Base-by-base conservation (phyloP, 768 basidiomycete species). In the Mycena capillaripes region DNA sequence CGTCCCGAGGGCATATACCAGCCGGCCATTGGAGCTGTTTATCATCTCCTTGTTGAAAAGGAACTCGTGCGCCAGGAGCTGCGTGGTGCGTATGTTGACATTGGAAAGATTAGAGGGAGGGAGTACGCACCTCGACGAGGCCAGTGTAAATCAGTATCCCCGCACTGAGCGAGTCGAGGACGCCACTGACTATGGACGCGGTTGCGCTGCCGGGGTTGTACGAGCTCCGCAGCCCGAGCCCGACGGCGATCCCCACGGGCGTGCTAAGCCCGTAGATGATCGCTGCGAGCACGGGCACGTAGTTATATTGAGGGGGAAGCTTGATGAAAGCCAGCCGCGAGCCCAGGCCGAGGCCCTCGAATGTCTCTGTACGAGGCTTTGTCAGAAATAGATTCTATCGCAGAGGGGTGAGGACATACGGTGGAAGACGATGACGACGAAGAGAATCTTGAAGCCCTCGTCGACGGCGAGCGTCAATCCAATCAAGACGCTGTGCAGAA, bases 11-110 rank as follows among this genome's bases (percentile, higher is more conserved):
- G 95, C 91, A 73, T 94, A 97, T 0, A 86, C 81, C n/a, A 97
- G 82, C 76, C 90, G 90, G 30, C 81, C 77, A 63, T 89, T 90
- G 7, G 91, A 90, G 5, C 88, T 89, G n/a, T 89, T 85, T 80
- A 92, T 90, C 92, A 97, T 95, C 68, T 95, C 89, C 69, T 91
- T 90, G 84, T 91, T 96, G 84, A 97, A 96, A 46, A 99, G 78
- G 82, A 99, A 98, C 78, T 98, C 97, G 79, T 98, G 97, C 1
- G 96, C 97, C 53, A 99, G 87, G 0, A 98, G 88, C 92, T 93
- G 16, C 9, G 16, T 8, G 7, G 38, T 38, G 11, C 10, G 38
- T 38, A 38, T 38, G 10, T 38, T 38, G 11, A 38, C 38, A 44
- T 19, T 4, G 70, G 11, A 23, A 17, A 55, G 30, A 32, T 3